A percentile compares a stretch with the other conserved stretches of the same genome.
Conservation (phyloP, 371 early-diverging fungal genomes). For the Syncephalastrum racemosum region DNA sequence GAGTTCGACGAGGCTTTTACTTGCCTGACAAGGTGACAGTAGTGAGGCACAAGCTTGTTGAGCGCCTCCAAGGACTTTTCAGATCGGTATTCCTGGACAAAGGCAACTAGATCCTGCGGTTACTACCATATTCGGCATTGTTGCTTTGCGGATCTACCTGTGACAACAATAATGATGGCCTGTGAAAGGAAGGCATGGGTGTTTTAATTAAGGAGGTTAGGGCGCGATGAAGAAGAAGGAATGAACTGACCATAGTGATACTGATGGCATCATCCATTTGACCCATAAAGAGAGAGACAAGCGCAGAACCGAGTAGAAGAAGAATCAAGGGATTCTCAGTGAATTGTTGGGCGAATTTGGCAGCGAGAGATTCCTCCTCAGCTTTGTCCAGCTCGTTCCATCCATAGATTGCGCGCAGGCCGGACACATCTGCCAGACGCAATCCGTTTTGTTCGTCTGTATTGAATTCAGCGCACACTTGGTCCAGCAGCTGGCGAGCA, state of each 20-base stretch:
- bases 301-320: constrained; percentile 86
- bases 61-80: constrained; percentile 86
- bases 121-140: not conserved
- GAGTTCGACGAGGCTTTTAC: not conserved
- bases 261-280: constrained; percentile 93
- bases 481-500: constrained; percentile 56
- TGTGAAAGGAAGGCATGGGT: constrained; percentile 21
- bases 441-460: constrained; percentile 56
- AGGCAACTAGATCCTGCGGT: constrained; percentile 62
- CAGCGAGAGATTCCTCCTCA: constrained; percentile 43
- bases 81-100: constrained; percentile 88
- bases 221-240: constrained; percentile 1
- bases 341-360: constrained; percentile 45
- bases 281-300: constrained; percentile 82
- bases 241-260: constrained; percentile 76
- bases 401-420: constrained; percentile 62
- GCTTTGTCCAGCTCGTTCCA: constrained; percentile 48
- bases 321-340: constrained; percentile 80
- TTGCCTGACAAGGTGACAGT: constrained; percentile 79
- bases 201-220: constrained; percentile 1
- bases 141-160: constrained; percentile 51
- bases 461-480: constrained; percentile 54
- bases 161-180: constrained; percentile 87
- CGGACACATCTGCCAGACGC: constrained; percentile 42
- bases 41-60: constrained; percentile 84